Conservation (phyloP, 1,139 yeast genomes). For the Kluyveromyces sp. region DNA sequence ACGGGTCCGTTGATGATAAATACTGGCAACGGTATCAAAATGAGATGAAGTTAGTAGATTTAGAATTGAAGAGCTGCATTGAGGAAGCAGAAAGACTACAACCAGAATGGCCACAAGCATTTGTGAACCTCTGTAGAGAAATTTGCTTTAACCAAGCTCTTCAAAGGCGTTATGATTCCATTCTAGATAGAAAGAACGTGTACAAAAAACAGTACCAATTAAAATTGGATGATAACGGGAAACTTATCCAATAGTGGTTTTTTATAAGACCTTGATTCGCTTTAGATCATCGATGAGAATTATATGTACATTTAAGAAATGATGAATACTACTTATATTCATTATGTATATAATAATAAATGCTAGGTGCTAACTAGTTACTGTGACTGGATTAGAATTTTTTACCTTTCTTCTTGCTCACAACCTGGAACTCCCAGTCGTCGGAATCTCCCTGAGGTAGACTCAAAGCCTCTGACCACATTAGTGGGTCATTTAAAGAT, state of each 20-base stretch:
- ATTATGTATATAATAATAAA: background rate
- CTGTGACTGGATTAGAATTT: conserved; percentile 17
- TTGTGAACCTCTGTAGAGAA: conserved; percentile 79
- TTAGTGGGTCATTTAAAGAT: conserved; percentile 46
- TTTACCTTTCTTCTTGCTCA: conserved; percentile 54
- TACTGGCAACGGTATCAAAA: conserved; percentile 71
- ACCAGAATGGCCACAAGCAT: conserved; percentile 71
- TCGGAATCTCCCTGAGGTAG: conserved; percentile 51
- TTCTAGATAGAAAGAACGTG: conserved; percentile 46
- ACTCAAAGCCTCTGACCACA: conserved; percentile 63
- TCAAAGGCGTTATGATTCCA: conserved; percentile 66
- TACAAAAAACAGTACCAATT: conserved; percentile 46
- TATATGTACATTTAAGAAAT: background rate
- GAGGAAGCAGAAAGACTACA: conserved; percentile 66
- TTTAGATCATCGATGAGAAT: background rate
- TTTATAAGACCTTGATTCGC: background rate
- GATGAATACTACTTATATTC: background rate
- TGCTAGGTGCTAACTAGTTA: background rate
- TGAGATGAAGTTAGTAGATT: conserved; percentile 64
- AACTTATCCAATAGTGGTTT: conserved; percentile 9
- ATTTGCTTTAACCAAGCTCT: conserved; percentile 88
- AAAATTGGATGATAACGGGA: conserved; percentile 29
- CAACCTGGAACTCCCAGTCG: conserved; percentile 77
- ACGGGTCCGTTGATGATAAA: conserved; percentile 88
- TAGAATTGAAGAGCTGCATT: conserved; percentile 75